phyloP scores from a whole-genome alignment of 441 rosid species.

The Corymbia citriodora region DNA sequence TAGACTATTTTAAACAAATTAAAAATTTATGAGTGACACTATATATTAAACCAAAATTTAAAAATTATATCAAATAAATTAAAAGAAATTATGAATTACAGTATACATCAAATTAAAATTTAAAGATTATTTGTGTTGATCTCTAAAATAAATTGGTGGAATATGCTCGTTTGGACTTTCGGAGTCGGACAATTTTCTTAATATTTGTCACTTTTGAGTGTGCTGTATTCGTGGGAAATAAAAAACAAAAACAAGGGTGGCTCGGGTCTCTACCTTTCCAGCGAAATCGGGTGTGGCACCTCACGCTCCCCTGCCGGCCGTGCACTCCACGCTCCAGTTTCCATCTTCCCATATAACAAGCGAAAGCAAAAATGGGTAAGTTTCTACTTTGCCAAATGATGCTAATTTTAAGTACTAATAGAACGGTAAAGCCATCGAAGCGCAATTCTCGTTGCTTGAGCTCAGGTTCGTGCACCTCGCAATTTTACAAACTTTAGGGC shows the following conservation, averaged over 20 bases:
- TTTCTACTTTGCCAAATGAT: neutral
- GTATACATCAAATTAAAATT: rapidly evolving
- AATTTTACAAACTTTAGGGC: neutral
- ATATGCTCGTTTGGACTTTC: neutral
- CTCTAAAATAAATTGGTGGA: neutral
- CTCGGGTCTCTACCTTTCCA: neutral
- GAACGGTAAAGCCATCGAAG: neutral
- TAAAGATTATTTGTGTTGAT: neutral
- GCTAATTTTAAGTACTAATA: neutral
- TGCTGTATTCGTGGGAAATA: neutral
- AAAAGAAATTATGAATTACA: neutral
- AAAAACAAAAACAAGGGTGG: neutral
- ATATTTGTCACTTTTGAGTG: neutral
- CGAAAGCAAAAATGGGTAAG: neutral
- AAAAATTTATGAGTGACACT: neutral
- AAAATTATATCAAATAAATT: rapidly evolving
- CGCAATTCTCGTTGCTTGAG: neutral
- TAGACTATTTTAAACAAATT: no score
- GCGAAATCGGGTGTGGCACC: neutral
- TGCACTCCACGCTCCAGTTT: neutral
- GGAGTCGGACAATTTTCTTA: neutral
- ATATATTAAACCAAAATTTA: rapidly evolving
- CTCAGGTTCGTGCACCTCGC: neutral
- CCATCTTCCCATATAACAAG: neutral
- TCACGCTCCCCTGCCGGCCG: neutral